A percentile compares a stretch with the other conserved stretches of the same genome.
Conservation (phyloP, 257 asterid species). For the Eustoma russellianum region DNA sequence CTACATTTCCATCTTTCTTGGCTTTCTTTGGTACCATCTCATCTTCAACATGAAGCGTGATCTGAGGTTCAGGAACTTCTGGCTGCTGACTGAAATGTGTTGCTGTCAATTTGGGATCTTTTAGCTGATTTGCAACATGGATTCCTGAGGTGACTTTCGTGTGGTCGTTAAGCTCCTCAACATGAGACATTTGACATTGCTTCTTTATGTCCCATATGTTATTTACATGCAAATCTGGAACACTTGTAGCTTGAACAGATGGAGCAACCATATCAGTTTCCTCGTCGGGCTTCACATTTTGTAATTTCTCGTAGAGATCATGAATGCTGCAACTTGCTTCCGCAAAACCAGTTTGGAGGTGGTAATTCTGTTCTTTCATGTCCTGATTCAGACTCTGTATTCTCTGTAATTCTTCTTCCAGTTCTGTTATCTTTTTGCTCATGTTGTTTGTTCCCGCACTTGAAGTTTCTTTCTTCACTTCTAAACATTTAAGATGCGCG, state of each 20-base stretch:
- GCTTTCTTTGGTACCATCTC: no score
- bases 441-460: conserved; percentile 17
- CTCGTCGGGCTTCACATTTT: conserved; percentile 19
- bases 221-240: no score
- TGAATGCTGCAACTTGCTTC: conserved; percentile 25
- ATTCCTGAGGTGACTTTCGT: no score
- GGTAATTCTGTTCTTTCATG: conserved; percentile 11
- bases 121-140: no score
- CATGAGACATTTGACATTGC: no score
- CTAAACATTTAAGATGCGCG: conserved; percentile 15
- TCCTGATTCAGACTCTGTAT: conserved; percentile 21
- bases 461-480: conserved; percentile 21
- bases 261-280: conserved; percentile 1
- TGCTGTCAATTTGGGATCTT: no score
- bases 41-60: no score
- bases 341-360: conserved; percentile 15
- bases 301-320: conserved; percentile 27
- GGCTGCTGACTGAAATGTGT: no score
- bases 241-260: conserved; percentile 4
- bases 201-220: neutral
- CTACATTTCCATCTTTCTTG: neutral
- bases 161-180: no score
- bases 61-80: no score
- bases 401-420: conserved; percentile 28
- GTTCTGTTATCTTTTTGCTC: conserved; percentile 25